Percentiles rank a stretch among this genome's conserved stretches.
These are phyloP conservation scores for Fusarium bactridioides DNA, from an alignment of 2,329 filamentous ascomycete genomes.

Conservation along the genomic window DNA sequence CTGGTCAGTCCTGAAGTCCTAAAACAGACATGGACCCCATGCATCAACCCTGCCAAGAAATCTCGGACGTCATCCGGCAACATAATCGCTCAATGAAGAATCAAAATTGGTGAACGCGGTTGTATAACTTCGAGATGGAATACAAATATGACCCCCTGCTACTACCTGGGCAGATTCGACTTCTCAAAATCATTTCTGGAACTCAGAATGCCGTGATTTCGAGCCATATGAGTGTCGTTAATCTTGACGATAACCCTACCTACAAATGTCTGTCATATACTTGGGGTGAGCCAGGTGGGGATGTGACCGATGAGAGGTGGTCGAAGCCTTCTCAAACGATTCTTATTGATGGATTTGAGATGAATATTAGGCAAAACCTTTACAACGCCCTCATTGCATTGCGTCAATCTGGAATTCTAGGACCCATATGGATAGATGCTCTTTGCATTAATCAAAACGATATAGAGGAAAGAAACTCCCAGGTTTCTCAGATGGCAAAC, in stretches of 20 bases:
- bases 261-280: slow-evolving; percentile 2
- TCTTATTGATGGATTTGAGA: not conserved
- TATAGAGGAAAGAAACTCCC: not conserved
- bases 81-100: not conserved
- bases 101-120: not conserved
- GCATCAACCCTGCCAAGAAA: not conserved
- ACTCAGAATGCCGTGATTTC: not conserved
- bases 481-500: not conserved
- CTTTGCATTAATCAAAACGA: not conserved
- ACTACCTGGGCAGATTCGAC: not conserved
- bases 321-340: not conserved
- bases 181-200: not conserved
- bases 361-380: not conserved
- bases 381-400: not conserved
- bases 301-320: not conserved
- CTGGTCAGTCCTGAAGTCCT: not conserved
- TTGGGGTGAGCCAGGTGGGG: not conserved
- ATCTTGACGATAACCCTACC: not conserved
- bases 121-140: not conserved
- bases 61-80: not conserved
- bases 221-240: not conserved
- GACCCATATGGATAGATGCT: not conserved
- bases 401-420: not conserved
- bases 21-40: not conserved
- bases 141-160: not conserved